Evolutionary conservation across 306 rosid species (phyloP), one percentile per base, ranked within the genome.

Genomic region (Oemleria cerasiformis): DNA sequence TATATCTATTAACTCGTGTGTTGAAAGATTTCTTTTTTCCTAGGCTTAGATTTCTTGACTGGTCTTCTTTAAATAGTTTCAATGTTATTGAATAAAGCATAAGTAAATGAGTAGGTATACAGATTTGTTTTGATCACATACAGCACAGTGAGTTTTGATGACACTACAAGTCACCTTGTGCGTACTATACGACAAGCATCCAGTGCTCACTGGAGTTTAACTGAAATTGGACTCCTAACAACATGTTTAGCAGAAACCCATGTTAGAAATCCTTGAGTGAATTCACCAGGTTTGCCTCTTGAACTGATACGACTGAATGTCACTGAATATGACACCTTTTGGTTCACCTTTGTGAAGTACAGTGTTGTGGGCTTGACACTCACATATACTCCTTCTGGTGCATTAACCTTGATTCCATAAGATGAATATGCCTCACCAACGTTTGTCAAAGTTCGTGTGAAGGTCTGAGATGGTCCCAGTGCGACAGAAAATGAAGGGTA

Each of bases 401-500:
- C 82, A 0, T 1, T 58, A 36, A 89, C 68, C 40, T 53, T 39
- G 72, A 60, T 86, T 20, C 15, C 77, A 51, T 84, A 88, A 50
- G 82, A 74, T 65, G 92, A 90, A 58, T 68, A 3, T 19, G 83
- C 76, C 20, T 73, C 84, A 5, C 96, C 96, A 14, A 90, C 96
- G 73, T 88, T 88, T 65, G 92, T 90, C 65, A 90, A 84, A 3
- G 96, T 85, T 83, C 96, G 81, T n/a, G 83, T 85, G 84, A 88
- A 79, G 69, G 86, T 84, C 75, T 90, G 79, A 2, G 87, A 67
- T 67, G 83, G 72, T 57, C 87, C 91, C 68, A 86, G 83, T 42
- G 55, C 72, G 66, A 84, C 78, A 3, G 91, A 80, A 83, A 86
- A 86, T 25, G 90, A 86, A 55, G 96, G 96, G 68, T 90, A 90